A percentile compares a stretch with the other conserved stretches of the same genome.
Conservation (phyloP, 495 filamentous ascomycete species). For the Penicillium coffeae region DNA sequence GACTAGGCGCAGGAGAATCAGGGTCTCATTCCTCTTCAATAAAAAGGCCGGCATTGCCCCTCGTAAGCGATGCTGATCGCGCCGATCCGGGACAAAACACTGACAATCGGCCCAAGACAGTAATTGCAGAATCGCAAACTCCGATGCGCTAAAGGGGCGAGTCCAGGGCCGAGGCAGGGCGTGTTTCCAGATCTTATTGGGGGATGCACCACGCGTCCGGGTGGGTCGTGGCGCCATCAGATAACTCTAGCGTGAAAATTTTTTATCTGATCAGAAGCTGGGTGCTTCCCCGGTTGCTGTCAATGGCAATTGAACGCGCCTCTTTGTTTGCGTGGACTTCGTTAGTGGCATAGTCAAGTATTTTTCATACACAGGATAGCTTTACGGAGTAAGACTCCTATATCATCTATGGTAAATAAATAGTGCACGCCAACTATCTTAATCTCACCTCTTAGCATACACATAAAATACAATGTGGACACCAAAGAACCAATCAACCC, state of each 20-base stretch:
- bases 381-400: no score
- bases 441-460: no score
- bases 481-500: background rate
- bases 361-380: no score
- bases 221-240: constrained; percentile 31
- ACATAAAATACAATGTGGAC: no score
- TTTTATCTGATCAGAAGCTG: constrained; percentile 30
- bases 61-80: background rate
- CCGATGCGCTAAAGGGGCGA: background rate
- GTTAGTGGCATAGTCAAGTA: no score
- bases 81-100: background rate
- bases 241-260: constrained; percentile 19
- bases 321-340: no score
- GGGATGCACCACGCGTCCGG: constrained; percentile 8
- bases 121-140: background rate
- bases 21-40: background rate
- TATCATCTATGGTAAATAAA: no score
- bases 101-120: background rate
- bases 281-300: background rate
- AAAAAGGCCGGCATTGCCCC: background rate
- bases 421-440: no score
- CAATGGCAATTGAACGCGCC: no score
- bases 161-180: background rate
- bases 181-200: background rate
- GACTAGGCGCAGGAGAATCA: background rate